These are phyloP conservation scores for Diaporthe destruens DNA, from an alignment of 2,329 filamentous ascomycete genomes.

Conservation along the genomic window DNA sequence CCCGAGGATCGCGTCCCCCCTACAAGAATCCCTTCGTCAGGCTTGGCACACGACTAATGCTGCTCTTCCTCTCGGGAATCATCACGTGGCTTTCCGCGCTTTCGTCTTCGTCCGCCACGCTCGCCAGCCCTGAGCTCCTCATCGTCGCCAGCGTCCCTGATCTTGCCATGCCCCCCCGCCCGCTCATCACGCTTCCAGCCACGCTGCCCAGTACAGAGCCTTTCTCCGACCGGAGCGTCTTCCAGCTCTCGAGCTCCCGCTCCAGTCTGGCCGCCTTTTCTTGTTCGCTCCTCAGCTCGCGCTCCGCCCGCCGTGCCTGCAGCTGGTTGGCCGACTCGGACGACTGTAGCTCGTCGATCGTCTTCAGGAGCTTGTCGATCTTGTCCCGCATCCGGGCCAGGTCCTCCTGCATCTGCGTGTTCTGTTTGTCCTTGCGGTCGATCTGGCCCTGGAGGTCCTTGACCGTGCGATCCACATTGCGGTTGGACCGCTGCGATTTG, in stretches of 20 bases:
- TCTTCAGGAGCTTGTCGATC: constrained; percentile 86
- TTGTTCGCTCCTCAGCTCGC: constrained; percentile 88
- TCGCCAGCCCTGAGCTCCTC: constrained; percentile 59
- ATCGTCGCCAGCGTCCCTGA: constrained; percentile 49
- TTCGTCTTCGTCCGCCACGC: constrained; percentile 52
- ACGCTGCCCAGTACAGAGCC: constrained; percentile 49
- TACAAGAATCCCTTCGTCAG: constrained; percentile 84
- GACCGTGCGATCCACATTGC: constrained; percentile 93
- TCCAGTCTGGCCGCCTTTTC: constrained; percentile 87
- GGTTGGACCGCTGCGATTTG: constrained; percentile 86
- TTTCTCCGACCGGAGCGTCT: constrained; percentile 79
- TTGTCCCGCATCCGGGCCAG: constrained; percentile 89
- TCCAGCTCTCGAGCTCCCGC: constrained; percentile 87
- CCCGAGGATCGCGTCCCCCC: constrained; percentile 42
- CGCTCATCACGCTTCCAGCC: constrained; percentile 42
- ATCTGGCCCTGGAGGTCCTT: constrained; percentile 94
- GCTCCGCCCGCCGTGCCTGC: constrained; percentile 84
- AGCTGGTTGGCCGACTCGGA: constrained; percentile 87
- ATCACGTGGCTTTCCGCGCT: constrained; percentile 61
- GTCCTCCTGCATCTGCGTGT: constrained; percentile 84
- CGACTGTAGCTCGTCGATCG: constrained; percentile 93
- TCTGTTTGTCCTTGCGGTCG: constrained; percentile 91
- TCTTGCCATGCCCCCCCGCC: constrained; percentile 47
- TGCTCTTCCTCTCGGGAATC: constrained; percentile 75
- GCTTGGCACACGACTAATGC: constrained; percentile 73